Base-by-base conservation (phyloP, 2,329 filamentous ascomycete genomes). In the Aspergillus sp. region DNA sequence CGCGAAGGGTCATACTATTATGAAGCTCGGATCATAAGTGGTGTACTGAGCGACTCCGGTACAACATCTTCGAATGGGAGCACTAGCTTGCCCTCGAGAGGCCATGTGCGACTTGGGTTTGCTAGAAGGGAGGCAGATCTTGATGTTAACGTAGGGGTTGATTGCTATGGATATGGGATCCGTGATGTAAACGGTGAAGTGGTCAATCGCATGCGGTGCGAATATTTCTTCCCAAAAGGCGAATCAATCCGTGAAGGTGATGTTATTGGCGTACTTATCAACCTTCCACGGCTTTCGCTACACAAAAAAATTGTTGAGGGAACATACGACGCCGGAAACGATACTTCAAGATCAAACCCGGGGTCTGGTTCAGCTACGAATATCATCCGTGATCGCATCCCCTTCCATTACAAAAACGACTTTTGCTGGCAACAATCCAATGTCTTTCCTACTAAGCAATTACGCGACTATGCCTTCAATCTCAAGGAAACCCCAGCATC, bases 91-190 rank as follows among this genome's bases (percentile, higher is more conserved):
- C 66, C 68, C 21, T 63, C 71, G 54, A 69, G 75, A 55, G 77
- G 78, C 9, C 75, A 78, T 75, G 82, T 73, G 71, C 82, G 67
- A 71, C 82, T 76, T 33, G 78, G 78, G 24, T 80, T 79, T 56
- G 76, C 76, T 40, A 70, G 78, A 39, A 73, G 77, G 21, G 78
- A 80, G 62, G 75, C 80, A 7, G 75, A 77, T 56, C 68, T 75
- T 12, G 77, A 80, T 58, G 79, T 79, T 40, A 79, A 80, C 70
- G 88, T 98, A 23, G 89, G 95, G 7, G 85, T 98, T 71, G 96
- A 96, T 3, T 98, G 91, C 43, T 97, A 98, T 77, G 96, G 93
- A 70, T 98, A 98, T 72, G 93, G 90, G 46, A 85, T 98, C 57
- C 89, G 93, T 44, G 95, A 99, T 69, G 88, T 93, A 23, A 85